Evolutionary conservation across 2,329 filamentous ascomycete species (phyloP).

Genomic region (Xylariaceae sp.): DNA sequence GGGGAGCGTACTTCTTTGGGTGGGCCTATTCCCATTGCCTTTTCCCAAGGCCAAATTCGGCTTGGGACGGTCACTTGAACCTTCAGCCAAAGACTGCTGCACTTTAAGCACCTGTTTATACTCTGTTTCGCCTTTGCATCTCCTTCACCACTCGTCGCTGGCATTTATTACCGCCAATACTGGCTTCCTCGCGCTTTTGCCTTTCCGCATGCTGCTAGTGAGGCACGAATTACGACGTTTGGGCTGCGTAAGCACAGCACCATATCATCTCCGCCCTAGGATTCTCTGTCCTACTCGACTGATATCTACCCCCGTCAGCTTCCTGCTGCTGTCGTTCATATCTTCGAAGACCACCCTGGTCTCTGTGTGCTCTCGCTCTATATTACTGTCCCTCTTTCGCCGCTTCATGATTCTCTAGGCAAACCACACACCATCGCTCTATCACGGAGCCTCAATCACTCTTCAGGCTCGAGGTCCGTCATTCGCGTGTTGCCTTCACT

Average conservation of each 20-base stretch:
- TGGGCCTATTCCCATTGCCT: background rate
- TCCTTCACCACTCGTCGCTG: background rate
- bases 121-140: background rate
- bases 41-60: background rate
- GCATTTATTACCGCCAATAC: background rate
- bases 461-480: too few relatives aligned
- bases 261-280: slow-evolving; percentile 11
- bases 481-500: too few relatives aligned
- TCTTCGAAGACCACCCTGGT: slow-evolving; percentile 11
- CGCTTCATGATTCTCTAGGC: slow-evolving; percentile 2
- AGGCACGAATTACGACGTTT: slow-evolving; percentile 13
- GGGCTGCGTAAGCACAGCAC: slow-evolving; percentile 11
- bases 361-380: too few relatives aligned
- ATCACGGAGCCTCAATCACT: too few relatives aligned
- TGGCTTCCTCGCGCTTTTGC: slow-evolving; percentile 11
- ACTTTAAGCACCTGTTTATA: too few relatives aligned
- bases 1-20: too few relatives aligned
- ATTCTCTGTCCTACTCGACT: slow-evolving; percentile 8
- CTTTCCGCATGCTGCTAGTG: slow-evolving; percentile 12
- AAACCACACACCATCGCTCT: too few relatives aligned
- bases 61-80: background rate
- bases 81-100: background rate
- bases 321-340: slow-evolving; percentile 16
- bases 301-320: slow-evolving; percentile 14
- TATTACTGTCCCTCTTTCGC: slow-evolving; percentile 12